phyloP scores from a whole-genome alignment of 345 rosid species.

The Chamaenerion angustifolium region DNA sequence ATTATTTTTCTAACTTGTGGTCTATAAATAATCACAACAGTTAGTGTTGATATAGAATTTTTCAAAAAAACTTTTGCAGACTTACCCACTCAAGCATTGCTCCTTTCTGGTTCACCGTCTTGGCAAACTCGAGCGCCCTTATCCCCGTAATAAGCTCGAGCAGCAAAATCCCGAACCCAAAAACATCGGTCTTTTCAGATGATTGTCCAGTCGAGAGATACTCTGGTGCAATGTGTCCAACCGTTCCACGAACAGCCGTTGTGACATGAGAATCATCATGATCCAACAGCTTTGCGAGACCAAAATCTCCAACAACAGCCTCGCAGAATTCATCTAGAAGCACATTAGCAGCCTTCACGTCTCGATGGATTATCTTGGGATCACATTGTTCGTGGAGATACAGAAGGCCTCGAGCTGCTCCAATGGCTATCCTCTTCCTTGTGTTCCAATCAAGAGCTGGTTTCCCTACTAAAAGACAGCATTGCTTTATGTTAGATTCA shows the following conservation, averaged over 20 bases:
- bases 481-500: neutral
- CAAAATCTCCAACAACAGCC: constrained; percentile 94
- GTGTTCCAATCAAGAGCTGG: constrained; percentile 80
- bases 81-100: constrained; percentile 92
- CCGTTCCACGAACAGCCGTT: constrained; percentile 89
- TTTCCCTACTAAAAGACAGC: constrained; percentile 28
- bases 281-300: constrained; percentile 85
- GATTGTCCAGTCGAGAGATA: constrained; percentile 96
- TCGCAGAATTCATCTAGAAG: constrained; percentile 74
- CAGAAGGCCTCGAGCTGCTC: constrained; percentile 81
- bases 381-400: constrained; percentile 92
- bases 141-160: constrained; percentile 86
- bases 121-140: constrained; percentile 89
- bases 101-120: constrained; percentile 69
- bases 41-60: too few relatives aligned
- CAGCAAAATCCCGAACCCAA: constrained; percentile 87
- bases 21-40: too few relatives aligned
- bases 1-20: too few relatives aligned
- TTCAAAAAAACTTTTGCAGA: constrained; percentile 2
- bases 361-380: constrained; percentile 89
- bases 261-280: constrained; percentile 89
- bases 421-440: constrained; percentile 82
- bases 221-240: constrained; percentile 92
- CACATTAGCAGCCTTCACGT: constrained; percentile 87
- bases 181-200: constrained; percentile 90